These are phyloP conservation scores for Myochromella boudieri DNA, from an alignment of 768 basidiomycete genomes.

Conservation along the genomic window DNA sequence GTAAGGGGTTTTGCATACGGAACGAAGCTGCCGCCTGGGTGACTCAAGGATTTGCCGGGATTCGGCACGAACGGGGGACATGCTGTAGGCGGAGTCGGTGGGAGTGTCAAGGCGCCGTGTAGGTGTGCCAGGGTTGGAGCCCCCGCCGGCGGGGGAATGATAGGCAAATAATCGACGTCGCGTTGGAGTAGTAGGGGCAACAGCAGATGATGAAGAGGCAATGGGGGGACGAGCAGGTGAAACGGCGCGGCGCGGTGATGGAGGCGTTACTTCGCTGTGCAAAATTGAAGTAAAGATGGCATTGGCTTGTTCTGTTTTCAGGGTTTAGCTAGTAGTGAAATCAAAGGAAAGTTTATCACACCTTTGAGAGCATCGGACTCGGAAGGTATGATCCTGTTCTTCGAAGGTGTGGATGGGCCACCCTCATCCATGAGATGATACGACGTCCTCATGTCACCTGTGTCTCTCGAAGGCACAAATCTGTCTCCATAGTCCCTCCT, in stretches of 20 bases:
- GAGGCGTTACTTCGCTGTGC: conserved; percentile 76
- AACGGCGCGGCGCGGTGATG: conserved; percentile 58
- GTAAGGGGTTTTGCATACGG: conserved; percentile 93
- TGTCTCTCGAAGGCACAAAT: conserved; percentile 68
- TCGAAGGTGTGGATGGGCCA: conserved; percentile 58
- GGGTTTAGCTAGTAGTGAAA: background rate
- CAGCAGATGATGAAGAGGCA: conserved; percentile 31
- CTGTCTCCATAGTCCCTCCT: conserved; percentile 57
- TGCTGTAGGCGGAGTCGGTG: conserved; percentile 84
- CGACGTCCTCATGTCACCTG: conserved; percentile 62
- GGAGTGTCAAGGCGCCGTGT: conserved; percentile 74
- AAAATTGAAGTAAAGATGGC: conserved; percentile 76
- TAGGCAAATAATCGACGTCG: conserved; percentile 69
- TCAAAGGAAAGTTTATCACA: conserved; percentile 22
- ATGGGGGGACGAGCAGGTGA: conserved; percentile 54
- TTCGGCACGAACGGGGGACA: conserved; percentile 85
- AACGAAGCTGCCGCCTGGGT: conserved; percentile 77
- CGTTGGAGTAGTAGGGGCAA: conserved; percentile 49
- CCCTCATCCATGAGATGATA: conserved; percentile 65
- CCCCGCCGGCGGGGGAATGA: conserved; percentile 56
- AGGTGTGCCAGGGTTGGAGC: conserved; percentile 60
- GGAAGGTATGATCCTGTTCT: conserved; percentile 61
- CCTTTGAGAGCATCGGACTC: conserved; percentile 81
- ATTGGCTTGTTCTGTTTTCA: conserved; percentile 80
- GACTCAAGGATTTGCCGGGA: conserved; percentile 82